Conservation (phyloP, 2,329 filamentous ascomycete species). For the Diaporthe ilicicola region DNA sequence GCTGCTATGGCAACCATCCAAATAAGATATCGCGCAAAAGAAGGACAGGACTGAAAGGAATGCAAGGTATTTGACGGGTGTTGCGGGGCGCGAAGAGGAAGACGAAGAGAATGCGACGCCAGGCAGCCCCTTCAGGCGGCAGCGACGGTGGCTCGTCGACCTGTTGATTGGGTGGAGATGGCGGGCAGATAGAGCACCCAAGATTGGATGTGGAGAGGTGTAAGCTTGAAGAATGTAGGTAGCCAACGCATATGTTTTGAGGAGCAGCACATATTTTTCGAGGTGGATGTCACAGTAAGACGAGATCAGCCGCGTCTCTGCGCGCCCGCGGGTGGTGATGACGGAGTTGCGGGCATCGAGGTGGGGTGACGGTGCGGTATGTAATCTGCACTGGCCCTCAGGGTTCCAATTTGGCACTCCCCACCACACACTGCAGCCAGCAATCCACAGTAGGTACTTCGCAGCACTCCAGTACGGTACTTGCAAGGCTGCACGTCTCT, state of each 20-base stretch:
- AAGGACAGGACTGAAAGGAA: background rate
- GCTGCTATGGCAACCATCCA: background rate
- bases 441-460: background rate
- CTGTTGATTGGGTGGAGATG: background rate
- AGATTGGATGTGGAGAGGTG: background rate
- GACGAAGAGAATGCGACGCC: background rate
- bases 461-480: background rate
- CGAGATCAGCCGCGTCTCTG: background rate
- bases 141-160: background rate
- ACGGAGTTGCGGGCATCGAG: constrained; percentile 5
- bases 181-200: background rate
- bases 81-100: background rate
- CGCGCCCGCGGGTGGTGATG: background rate
- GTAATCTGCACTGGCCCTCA: background rate
- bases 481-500: background rate
- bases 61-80: background rate
- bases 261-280: background rate
- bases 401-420: background rate
- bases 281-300: background rate
- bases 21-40: background rate
- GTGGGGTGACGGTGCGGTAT: constrained; percentile 20
- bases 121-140: background rate
- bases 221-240: background rate
- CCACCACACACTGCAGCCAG: background rate
- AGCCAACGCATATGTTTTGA: background rate